A percentile compares a stretch with the other conserved stretches of the same genome.
phyloP scores from a whole-genome alignment of 352 stramenopile genomes.

The Pythium dissimile region DNA sequence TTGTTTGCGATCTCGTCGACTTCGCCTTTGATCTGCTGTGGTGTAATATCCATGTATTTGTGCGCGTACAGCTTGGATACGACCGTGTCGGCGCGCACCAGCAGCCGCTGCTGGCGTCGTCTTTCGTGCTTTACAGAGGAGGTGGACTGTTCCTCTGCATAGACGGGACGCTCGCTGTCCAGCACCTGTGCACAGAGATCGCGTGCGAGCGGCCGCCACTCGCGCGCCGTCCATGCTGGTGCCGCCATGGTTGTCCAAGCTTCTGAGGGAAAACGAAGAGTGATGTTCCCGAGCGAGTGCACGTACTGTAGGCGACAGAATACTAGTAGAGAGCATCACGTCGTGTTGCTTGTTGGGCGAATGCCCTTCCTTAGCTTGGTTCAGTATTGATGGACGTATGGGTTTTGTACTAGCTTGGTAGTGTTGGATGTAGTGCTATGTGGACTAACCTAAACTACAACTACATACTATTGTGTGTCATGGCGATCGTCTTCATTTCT shows the following conservation, averaged over 20 bases:
- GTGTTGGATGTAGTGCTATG: too few relatives aligned
- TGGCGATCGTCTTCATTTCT: too few relatives aligned
- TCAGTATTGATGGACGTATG: too few relatives aligned
- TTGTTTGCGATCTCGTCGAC: constrained; percentile 39
- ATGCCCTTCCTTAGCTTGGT: too few relatives aligned
- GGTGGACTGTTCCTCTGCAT: not conserved
- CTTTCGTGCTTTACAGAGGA: not conserved
- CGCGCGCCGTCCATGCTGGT: constrained; percentile 45
- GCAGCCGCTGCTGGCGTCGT: constrained; percentile 19
- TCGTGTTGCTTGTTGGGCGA: too few relatives aligned
- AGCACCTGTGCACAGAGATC: constrained; percentile 38
- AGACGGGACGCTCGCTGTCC: not conserved
- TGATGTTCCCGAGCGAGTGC: constrained; percentile 9
- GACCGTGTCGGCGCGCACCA: constrained; percentile 45
- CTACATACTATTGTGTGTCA: too few relatives aligned
- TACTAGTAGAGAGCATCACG: not conserved
- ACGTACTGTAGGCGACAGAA: constrained; percentile 4
- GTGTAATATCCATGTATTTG: constrained; percentile 44
- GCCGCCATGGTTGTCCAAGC: constrained; percentile 19
- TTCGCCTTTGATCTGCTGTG: constrained; percentile 43
- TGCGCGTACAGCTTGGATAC: constrained; percentile 47
- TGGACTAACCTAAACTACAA: too few relatives aligned
- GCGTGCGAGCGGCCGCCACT: constrained; percentile 55
- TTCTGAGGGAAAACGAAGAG: not conserved
- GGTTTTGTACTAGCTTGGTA: too few relatives aligned